Percentiles rank a stretch among this genome's conserved stretches.
These are phyloP conservation scores for Diatrype stigma DNA, from an alignment of 2,329 filamentous ascomycete species.

Conservation along the genomic window DNA sequence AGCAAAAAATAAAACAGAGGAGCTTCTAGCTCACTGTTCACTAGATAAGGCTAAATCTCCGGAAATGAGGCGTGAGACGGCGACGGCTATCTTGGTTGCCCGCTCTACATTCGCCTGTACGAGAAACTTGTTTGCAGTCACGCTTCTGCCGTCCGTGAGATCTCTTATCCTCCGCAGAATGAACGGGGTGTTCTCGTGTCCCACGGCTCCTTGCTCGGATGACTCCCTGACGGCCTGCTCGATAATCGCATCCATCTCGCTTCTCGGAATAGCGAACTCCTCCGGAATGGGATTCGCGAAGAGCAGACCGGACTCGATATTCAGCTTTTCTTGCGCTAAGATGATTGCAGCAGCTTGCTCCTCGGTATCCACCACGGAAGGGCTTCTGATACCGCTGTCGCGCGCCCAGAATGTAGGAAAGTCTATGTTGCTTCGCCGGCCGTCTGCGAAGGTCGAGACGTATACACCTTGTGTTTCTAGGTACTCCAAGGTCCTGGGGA, in stretches of 20 bases:
- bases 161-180: slow-evolving; percentile 76
- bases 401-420: slow-evolving; percentile 92
- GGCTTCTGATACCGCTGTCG: slow-evolving; percentile 79
- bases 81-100: slow-evolving; percentile 51
- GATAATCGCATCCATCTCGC: slow-evolving; percentile 67
- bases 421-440: slow-evolving; percentile 65
- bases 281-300: slow-evolving; percentile 86
- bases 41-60: slow-evolving; percentile 17
- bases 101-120: slow-evolving; percentile 51
- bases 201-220: slow-evolving; percentile 60
- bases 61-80: slow-evolving; percentile 43
- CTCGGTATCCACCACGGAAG: slow-evolving; percentile 69
- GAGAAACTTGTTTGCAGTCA: slow-evolving; percentile 67
- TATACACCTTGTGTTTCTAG: slow-evolving; percentile 70
- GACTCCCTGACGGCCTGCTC: slow-evolving; percentile 63
- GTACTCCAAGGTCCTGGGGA: slow-evolving; percentile 79
- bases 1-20: slow-evolving; percentile 6
- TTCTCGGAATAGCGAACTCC: slow-evolving; percentile 63
- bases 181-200: slow-evolving; percentile 80
- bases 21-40: slow-evolving; percentile 26
- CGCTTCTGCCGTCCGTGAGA: slow-evolving; percentile 66
- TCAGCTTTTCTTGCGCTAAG: slow-evolving; percentile 68
- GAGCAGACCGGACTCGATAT: slow-evolving; percentile 72
- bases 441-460: slow-evolving; percentile 87
- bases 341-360: slow-evolving; percentile 86